A percentile compares a stretch with the other conserved stretches of the same genome.
Conservation (phyloP, 129 eudicot species). For the Oenanthe sinensis region DNA sequence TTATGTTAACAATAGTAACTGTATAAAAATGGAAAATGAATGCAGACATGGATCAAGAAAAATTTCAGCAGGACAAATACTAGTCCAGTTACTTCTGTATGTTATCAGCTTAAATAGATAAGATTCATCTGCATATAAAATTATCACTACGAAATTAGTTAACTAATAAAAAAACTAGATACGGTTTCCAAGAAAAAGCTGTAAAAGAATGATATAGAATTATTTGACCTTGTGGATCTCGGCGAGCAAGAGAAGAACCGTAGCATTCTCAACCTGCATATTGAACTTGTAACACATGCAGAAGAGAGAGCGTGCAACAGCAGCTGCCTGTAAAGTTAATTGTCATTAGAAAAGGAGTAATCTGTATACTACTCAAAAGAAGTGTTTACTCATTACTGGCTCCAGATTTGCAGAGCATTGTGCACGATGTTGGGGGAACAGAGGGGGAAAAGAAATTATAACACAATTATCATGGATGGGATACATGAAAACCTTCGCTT, state of each 20-base stretch:
- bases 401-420: background rate
- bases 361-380: background rate
- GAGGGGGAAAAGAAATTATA: background rate
- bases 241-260: constrained; percentile 84
- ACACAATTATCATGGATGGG: background rate
- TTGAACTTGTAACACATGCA: constrained; percentile 79
- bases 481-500: background rate
- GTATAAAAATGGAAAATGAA: background rate
- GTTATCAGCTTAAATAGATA: background rate
- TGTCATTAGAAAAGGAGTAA: constrained; percentile 4
- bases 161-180: background rate
- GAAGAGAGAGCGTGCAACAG: constrained; percentile 80
- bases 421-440: background rate
- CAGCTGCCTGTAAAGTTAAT: constrained; percentile 66
- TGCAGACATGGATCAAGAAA: background rate
- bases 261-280: constrained; percentile 79
- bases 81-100: background rate
- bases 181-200: background rate
- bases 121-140: background rate
- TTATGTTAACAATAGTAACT: background rate
- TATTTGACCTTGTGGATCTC: constrained; percentile 84
- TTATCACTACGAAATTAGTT: background rate
- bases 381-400: background rate
- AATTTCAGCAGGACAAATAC: background rate
- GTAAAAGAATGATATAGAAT: background rate